Conservation (phyloP, 495 filamentous ascomycete species). For the Pyrenula aspistea region DNA sequence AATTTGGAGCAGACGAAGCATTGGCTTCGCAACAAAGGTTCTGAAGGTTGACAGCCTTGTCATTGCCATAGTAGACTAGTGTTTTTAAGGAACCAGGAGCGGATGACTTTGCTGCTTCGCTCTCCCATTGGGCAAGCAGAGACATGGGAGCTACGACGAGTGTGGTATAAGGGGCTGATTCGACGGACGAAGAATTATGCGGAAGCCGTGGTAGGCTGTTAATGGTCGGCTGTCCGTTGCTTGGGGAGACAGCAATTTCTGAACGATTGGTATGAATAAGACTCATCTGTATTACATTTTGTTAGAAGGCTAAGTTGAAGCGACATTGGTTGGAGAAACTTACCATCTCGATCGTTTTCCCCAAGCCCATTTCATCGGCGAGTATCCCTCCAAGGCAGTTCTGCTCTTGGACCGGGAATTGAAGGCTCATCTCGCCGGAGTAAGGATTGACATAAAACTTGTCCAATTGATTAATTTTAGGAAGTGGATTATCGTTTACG, state of each 20-base stretch:
- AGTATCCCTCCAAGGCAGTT: conserved; percentile 89
- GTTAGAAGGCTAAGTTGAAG: neutral
- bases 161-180: conserved; percentile 75
- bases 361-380: conserved; percentile 84
- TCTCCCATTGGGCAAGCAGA: conserved; percentile 88
- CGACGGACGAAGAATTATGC: conserved; percentile 35
- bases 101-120: conserved; percentile 83
- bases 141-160: conserved; percentile 94
- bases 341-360: conserved; percentile 97
- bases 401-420: conserved; percentile 88
- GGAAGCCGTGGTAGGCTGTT: conserved; percentile 47
- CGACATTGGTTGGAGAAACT: conserved; percentile 11
- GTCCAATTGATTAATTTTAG: conserved; percentile 46
- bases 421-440: conserved; percentile 83
- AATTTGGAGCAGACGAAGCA: conserved; percentile 61
- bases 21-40: conserved; percentile 66
- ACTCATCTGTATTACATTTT: conserved; percentile 13
- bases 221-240: conserved; percentile 26
- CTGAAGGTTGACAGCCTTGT: conserved; percentile 66
- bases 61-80: conserved; percentile 81
- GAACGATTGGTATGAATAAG: conserved; percentile 78
- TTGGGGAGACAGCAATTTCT: conserved; percentile 23
- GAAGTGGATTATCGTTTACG: conserved; percentile 66
- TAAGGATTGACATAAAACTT: conserved; percentile 94
- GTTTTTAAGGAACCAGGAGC: conserved; percentile 67